These are phyloP conservation scores for Bullera alba DNA, from an alignment of 768 basidiomycete genomes.

Conservation along the genomic window DNA sequence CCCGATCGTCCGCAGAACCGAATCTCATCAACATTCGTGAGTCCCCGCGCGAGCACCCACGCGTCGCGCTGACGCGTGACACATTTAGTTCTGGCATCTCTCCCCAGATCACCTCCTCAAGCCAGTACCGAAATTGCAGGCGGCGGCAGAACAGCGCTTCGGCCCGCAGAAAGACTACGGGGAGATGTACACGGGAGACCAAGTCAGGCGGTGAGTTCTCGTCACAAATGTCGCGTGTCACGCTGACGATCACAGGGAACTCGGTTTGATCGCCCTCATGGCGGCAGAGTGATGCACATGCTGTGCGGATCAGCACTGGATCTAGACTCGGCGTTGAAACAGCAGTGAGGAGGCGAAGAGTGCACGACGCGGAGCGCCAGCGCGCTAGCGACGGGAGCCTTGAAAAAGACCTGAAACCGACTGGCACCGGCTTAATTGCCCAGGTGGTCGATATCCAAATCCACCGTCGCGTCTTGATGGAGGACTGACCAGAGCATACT, in stretches of 20 bases:
- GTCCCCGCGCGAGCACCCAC: conserved; percentile 2
- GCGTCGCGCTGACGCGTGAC: too few species aligned
- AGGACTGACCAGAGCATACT: too few species aligned
- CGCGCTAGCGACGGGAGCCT: too few species aligned
- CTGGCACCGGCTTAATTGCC: too few species aligned
- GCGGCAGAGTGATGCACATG: conserved; percentile 9
- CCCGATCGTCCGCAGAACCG: conserved; percentile 81
- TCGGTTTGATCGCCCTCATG: conserved; percentile 43
- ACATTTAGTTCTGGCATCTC: conserved; percentile 70
- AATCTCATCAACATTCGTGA: conserved; percentile 82
- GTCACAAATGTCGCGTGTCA: background rate
- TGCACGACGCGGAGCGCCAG: too few species aligned
- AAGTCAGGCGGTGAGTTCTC: conserved; percentile 56
- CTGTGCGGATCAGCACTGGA: too few species aligned
- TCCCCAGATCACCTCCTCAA: conserved; percentile 74
- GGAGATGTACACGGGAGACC: conserved; percentile 79
- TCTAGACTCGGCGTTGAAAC: too few species aligned
- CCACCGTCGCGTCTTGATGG: too few species aligned
- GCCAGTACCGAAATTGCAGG: conserved; percentile 56
- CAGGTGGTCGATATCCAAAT: too few species aligned
- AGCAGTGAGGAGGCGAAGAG: too few species aligned
- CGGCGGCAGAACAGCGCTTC: conserved; percentile 51
- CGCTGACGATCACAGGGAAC: conserved; percentile 20
- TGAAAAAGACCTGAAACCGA: too few species aligned
- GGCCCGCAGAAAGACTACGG: conserved; percentile 53